Evolutionary conservation across 2,329 filamentous ascomycete species (phyloP).

Genomic region (Emergomyces pasteurianus): DNA sequence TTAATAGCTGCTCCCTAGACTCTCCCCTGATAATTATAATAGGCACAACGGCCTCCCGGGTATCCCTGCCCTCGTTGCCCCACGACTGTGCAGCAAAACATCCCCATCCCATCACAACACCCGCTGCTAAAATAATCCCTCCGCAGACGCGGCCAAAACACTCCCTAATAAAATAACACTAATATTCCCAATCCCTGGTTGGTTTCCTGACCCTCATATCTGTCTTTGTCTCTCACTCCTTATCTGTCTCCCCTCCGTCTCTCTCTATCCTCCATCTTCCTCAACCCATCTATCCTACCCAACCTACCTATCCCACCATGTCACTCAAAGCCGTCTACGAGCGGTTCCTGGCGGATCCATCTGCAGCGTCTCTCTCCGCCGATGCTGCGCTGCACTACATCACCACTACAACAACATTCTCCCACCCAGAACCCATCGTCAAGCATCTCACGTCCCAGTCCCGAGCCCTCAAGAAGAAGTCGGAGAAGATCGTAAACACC

Average conservation of each 20-base stretch:
- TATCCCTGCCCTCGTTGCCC: not conserved
- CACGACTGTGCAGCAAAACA: not conserved
- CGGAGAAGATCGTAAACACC: conserved; percentile 60
- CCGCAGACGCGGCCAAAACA: too few relatives aligned
- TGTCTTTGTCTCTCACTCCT: not conserved
- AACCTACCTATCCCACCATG: conserved; percentile 19
- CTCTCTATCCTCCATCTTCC: conserved; percentile 8
- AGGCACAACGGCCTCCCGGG: too few relatives aligned
- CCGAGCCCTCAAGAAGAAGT: conserved; percentile 70
- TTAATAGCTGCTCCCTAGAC: not conserved
- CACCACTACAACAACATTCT: conserved; percentile 67
- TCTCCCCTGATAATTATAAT: too few relatives aligned
- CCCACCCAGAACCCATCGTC: conserved; percentile 61
- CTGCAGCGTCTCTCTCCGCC: conserved; percentile 48
- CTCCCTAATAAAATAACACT: not conserved
- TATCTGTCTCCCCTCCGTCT: not conserved
- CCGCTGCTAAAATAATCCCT: too few relatives aligned
- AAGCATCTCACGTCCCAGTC: conserved; percentile 64
- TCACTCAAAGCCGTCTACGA: conserved; percentile 46
- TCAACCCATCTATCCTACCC: not conserved
- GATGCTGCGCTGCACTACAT: conserved; percentile 74
- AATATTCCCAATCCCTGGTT: not conserved
- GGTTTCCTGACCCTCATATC: not conserved
- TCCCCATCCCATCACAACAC: too few relatives aligned
- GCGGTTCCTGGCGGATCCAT: conserved; percentile 59